Conservation (phyloP, 2,329 filamentous ascomycete genomes). For the Monilinia polystroma region DNA sequence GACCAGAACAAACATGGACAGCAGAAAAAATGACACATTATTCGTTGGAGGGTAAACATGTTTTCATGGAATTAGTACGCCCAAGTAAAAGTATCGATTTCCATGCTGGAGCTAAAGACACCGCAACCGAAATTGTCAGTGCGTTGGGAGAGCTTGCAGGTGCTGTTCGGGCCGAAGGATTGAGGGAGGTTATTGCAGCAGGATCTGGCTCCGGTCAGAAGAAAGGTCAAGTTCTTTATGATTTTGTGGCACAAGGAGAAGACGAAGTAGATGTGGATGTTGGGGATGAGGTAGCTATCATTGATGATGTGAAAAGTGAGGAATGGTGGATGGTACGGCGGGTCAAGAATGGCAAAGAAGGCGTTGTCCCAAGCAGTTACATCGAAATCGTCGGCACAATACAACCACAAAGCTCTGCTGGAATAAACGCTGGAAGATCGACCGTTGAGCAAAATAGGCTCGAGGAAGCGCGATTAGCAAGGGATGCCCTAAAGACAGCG, state of each 20-base stretch:
- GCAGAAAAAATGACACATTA: slow-evolving; percentile 97
- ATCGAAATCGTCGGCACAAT: slow-evolving; percentile 79
- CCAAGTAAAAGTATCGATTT: slow-evolving; percentile 96
- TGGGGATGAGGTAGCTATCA: slow-evolving; percentile 85
- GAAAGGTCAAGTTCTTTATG: slow-evolving; percentile 85
- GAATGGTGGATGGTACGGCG: slow-evolving; percentile 98
- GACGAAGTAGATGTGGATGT: slow-evolving; percentile 91
- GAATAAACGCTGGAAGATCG: slow-evolving; percentile 61
- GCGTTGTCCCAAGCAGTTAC: slow-evolving; percentile 95
- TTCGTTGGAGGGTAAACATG: slow-evolving; percentile 95
- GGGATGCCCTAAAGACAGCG: slow-evolving; percentile 68
- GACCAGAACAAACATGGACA: slow-evolving; percentile 86
- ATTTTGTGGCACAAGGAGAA: slow-evolving; percentile 94
- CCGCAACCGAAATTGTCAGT: slow-evolving; percentile 86
- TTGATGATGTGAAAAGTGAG: slow-evolving; percentile 89
- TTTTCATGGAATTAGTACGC: slow-evolving; percentile 88
- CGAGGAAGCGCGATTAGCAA: slow-evolving; percentile 82
- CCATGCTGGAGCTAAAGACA: slow-evolving; percentile 95
- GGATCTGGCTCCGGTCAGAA: slow-evolving; percentile 69
- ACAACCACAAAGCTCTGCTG: slow-evolving; percentile 50
- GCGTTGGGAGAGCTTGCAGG: slow-evolving; percentile 87
- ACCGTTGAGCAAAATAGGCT: slow-evolving; percentile 73
- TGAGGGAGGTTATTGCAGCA: slow-evolving; percentile 83
- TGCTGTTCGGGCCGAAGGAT: slow-evolving; percentile 75
- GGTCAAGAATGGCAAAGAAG: slow-evolving; percentile 88